Conservation (phyloP, 495 filamentous ascomycete genomes). For the Xylaria palmicola region DNA sequence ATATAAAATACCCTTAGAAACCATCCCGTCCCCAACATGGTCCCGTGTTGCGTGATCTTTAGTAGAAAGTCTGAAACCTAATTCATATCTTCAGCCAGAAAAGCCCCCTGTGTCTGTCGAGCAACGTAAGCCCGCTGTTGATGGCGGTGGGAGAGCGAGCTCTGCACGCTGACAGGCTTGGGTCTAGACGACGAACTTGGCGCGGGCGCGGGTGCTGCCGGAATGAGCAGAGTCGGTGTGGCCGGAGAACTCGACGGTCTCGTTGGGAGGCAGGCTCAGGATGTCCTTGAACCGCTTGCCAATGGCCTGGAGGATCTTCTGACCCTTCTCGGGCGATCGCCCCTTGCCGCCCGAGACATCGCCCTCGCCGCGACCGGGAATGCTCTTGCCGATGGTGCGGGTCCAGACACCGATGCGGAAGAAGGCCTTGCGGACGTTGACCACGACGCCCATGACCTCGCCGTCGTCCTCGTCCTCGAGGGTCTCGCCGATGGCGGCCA, state of each 20-base stretch:
- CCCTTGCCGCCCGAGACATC: conserved; percentile 67
- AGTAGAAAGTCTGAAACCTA: no score
- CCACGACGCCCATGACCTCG: conserved; percentile 98
- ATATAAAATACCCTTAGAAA: no score
- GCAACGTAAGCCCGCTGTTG: no score
- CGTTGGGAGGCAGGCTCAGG: conserved; percentile 69
- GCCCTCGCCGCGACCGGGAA: conserved; percentile 70
- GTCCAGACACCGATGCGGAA: conserved; percentile 95
- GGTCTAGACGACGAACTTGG: conserved; percentile 79
- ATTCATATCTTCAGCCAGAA: no score
- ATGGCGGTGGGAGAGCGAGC: no score
- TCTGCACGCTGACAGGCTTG: background rate
- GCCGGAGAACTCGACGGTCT: conserved; percentile 89
- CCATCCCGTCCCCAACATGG: no score
- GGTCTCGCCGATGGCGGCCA: conserved; percentile 95
- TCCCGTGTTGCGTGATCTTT: no score
- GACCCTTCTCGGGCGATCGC: conserved; percentile 73
- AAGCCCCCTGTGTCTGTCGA: no score
- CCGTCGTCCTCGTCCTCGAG: conserved; percentile 91
- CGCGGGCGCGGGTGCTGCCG: conserved; percentile 91
- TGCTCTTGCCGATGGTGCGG: conserved; percentile 79
- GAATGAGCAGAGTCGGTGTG: conserved; percentile 91
- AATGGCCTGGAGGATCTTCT: conserved; percentile 77
- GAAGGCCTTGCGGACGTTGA: conserved; percentile 97
- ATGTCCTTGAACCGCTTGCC: conserved; percentile 89